Percentiles rank a stretch among this genome's conserved stretches.
These are phyloP conservation scores for Leccinum pellstonianum DNA, from an alignment of 768 basidiomycete genomes.

Conservation along the genomic window DNA sequence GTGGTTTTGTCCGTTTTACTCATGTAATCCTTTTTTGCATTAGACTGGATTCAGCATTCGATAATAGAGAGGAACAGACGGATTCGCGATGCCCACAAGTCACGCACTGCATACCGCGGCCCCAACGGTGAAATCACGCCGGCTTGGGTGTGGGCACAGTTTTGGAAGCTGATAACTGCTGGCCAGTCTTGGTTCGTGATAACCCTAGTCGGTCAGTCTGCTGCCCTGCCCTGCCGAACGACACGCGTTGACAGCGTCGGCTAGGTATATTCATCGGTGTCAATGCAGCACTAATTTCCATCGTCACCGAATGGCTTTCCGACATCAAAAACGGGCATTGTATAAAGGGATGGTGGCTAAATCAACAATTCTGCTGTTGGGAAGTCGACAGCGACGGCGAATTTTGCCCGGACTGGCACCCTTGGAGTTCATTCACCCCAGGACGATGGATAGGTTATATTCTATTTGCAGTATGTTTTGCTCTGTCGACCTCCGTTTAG, in stretches of 20 bases:
- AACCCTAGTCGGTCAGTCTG: slow-evolving; percentile 78
- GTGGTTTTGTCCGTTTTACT: slow-evolving; percentile 13
- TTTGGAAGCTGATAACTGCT: slow-evolving; percentile 58
- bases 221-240: not conserved
- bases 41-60: slow-evolving; percentile 98
- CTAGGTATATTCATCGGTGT: slow-evolving; percentile 83
- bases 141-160: slow-evolving; percentile 60
- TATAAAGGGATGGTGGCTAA: slow-evolving; percentile 96
- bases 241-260: slow-evolving; percentile 4
- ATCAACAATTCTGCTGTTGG: slow-evolving; percentile 98
- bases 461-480: slow-evolving; percentile 78
- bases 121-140: slow-evolving; percentile 51
- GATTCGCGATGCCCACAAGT: slow-evolving; percentile 49
- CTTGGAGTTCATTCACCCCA: slow-evolving; percentile 74
- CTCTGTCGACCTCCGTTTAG: slow-evolving; percentile 13
- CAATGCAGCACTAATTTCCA: slow-evolving; percentile 93
- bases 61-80: slow-evolving; percentile 83
- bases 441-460: slow-evolving; percentile 87
- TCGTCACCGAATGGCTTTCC: slow-evolving; percentile 95
- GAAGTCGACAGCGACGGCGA: slow-evolving; percentile 84
- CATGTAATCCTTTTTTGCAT: slow-evolving; percentile 4
- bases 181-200: slow-evolving; percentile 94
- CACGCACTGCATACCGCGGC: slow-evolving; percentile 45
- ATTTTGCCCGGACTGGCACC: slow-evolving; percentile 88
- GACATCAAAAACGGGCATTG: slow-evolving; percentile 99